phyloP scores from a whole-genome alignment of 148 eudicot species.

The Arctostaphylos glauca region DNA sequence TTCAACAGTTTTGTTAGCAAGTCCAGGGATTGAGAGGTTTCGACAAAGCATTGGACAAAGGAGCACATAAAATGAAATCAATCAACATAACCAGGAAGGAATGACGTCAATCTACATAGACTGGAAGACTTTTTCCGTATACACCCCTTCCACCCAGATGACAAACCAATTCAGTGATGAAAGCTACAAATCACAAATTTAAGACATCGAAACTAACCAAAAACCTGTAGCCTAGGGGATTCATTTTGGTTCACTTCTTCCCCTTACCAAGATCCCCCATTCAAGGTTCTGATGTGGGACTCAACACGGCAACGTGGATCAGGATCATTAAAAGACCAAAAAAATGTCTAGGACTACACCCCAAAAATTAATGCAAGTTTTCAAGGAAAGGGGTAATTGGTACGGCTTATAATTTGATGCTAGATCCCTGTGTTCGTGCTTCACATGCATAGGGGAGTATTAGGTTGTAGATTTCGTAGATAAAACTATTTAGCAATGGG shows the following conservation, averaged over 20 bases:
- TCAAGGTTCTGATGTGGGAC: background rate
- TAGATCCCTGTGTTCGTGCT: slow-evolving; percentile 2
- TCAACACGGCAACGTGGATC: background rate
- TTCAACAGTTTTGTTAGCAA: background rate
- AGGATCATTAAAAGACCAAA: background rate
- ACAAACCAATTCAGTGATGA: background rate
- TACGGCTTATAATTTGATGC: background rate
- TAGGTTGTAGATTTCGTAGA: background rate
- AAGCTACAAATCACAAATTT: background rate
- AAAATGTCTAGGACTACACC: background rate
- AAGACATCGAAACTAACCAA: background rate
- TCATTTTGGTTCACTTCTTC: slow-evolving; percentile 1
- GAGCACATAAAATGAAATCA: slow-evolving; percentile 3
- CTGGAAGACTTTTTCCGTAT: background rate
- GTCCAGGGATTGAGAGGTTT: background rate
- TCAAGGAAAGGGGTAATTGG: background rate
- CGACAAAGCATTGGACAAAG: background rate
- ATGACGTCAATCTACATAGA: slow-evolving; percentile 1
- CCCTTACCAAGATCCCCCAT: background rate
- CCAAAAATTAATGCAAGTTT: background rate
- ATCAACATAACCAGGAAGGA: background rate
- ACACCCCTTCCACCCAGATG: background rate
- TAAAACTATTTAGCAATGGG: background rate
- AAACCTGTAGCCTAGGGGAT: background rate
- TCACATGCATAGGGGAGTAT: background rate